Evolutionary conservation across 2,329 filamentous ascomycete species (phyloP), one percentile per base, ranked within the genome.

Genomic region (Cytospora schulzeri): DNA sequence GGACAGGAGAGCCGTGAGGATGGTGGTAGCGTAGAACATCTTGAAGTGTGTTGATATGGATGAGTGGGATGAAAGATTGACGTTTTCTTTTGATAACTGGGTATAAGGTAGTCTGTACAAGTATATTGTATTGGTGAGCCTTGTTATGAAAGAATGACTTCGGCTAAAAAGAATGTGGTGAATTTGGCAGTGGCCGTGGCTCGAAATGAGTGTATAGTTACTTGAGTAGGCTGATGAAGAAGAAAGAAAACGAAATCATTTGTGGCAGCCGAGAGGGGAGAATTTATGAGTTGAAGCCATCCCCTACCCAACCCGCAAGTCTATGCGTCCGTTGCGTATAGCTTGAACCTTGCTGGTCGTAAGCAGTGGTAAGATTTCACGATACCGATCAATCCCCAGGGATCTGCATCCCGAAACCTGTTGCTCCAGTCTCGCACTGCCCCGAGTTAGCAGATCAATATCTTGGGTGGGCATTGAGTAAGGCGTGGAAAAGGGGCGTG

Each of bases 61-160:
- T 31, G 31, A 33, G 24, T 22, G 45, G 51, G 26, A 35, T 14
- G 15, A 50, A 22, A 26, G 50, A 24, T 4, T 53, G 3, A 4
- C n/a, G 14, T 33, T 45, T 2, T 29, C 8, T 24, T 28, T 50
- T 56, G 22, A 33, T 56, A n/a, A 22, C 48, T 56, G 54, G 22
- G 60, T 48, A 48, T 48, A 22, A 48, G 4, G 12, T 2, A 48
- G 22, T 48, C 3, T 22, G 45, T 9, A 48, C 45, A 24, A 48
- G n/a, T 22, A 14, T 24, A 56, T 29, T 33, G 59, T 55, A 6
- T 35, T 19, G 38, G 15, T 19, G 38, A 48, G 41, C 60, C 52
- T 45, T 50, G 60, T 51, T 35, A 56, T 54, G 60, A 62, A 62
- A 29, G 38, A 62, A 35, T 62, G 60, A 57, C 60, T 56, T 51